These are phyloP conservation scores for Blastobotrys petasosporus DNA, from an alignment of 1,139 yeast genomes.

Conservation along the genomic window DNA sequence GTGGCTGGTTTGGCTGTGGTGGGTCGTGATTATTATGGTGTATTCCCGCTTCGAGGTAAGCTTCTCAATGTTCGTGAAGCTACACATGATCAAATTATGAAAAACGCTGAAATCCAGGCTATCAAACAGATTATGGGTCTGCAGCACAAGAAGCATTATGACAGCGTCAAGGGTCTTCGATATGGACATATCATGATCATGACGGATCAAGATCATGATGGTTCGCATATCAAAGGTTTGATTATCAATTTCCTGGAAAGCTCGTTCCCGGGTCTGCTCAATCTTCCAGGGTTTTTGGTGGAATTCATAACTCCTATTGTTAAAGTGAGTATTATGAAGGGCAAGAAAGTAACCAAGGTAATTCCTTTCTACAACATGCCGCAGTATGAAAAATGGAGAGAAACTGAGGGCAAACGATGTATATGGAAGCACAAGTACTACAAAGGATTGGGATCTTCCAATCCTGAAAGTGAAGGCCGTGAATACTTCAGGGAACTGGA, in stretches of 20 bases:
- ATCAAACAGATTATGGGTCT: conserved; percentile 93
- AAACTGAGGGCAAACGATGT: conserved; percentile 63
- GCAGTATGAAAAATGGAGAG: conserved; percentile 92
- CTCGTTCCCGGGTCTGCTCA: conserved; percentile 88
- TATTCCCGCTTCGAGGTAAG: conserved; percentile 94
- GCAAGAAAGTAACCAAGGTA: conserved; percentile 48
- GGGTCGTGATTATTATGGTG: conserved; percentile 93
- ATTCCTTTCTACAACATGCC: conserved; percentile 92
- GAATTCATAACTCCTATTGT: conserved; percentile 97
- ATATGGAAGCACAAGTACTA: conserved; percentile 94
- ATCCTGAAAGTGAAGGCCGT: conserved; percentile 65
- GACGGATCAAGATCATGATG: conserved; percentile 99
- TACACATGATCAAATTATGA: conserved; percentile 84
- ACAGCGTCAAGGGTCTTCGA: conserved; percentile 66
- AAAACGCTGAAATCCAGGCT: conserved; percentile 91
- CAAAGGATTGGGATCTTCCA: conserved; percentile 97
- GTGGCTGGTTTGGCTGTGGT: conserved; percentile 93
- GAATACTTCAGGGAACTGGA: conserved; percentile 86
- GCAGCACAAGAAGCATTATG: conserved; percentile 84
- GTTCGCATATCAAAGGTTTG: conserved; percentile 95
- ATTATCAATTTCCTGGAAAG: conserved; percentile 89
- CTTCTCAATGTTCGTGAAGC: conserved; percentile 95
- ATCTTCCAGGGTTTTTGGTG: conserved; percentile 83
- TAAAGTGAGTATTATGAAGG: conserved; percentile 71
- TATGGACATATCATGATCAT: conserved; percentile 98